Evolutionary conservation across 305 asterid species (phyloP).

Genomic region (Fraxinus platypoda): DNA sequence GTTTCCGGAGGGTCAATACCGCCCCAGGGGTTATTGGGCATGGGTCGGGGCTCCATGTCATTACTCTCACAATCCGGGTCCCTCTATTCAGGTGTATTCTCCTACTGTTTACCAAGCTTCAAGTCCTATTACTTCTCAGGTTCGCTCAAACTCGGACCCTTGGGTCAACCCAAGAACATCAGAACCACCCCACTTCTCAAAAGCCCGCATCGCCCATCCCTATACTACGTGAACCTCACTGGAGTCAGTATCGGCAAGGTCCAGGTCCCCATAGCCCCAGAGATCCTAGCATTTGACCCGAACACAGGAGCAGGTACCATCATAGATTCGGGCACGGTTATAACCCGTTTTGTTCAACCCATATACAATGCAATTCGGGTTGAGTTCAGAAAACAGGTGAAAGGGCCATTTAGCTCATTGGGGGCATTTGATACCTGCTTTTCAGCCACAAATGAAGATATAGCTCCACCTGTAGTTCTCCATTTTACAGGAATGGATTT

Average conservation of each 20-base stretch:
- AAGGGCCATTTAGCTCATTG: conserved; percentile 62
- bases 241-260: conserved; percentile 73
- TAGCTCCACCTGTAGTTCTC: conserved; percentile 56
- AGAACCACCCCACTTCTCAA: conserved; percentile 73
- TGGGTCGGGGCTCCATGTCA: conserved; percentile 89
- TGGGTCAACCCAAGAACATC: conserved; percentile 76
- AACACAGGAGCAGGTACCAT: conserved; percentile 81
- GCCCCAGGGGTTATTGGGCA: conserved; percentile 82
- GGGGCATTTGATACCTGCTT: conserved; percentile 95
- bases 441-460: conserved; percentile 52
- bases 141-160: conserved; percentile 81
- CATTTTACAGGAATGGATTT: conserved; percentile 70
- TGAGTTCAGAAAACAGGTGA: conserved; percentile 65
- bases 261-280: conserved; percentile 53
- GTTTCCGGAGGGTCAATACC: conserved; percentile 67
- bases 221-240: conserved; percentile 84
- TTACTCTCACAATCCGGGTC: conserved; percentile 67
- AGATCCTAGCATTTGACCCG: conserved; percentile 64
- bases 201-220: conserved; percentile 74
- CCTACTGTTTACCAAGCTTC: conserved; percentile 84
- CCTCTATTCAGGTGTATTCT: conserved; percentile 70
- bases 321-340: conserved; percentile 90
- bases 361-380: conserved; percentile 59
- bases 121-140: conserved; percentile 83
- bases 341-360: conserved; percentile 74